Percentiles rank a stretch among this genome's conserved stretches.
phyloP scores from a whole-genome alignment of 257 asterid genomes.

The Echites panduratus region DNA sequence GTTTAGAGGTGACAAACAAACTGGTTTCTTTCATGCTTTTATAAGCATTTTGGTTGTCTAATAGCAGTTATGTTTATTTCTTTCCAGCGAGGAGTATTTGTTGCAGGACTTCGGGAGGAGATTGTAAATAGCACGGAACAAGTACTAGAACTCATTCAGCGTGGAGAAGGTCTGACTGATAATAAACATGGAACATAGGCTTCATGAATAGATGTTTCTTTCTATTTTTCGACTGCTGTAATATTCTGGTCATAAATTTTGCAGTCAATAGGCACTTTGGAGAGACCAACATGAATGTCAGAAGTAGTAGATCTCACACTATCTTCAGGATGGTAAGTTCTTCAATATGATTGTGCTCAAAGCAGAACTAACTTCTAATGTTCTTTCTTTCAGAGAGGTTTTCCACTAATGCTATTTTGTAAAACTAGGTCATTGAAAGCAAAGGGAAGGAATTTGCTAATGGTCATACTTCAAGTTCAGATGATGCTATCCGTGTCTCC shows the following conservation, averaged over 20 bases:
- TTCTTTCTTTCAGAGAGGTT: slow-evolving; percentile 9
- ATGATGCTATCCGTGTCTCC: slow-evolving; percentile 90
- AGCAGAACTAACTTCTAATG: slow-evolving; percentile 13
- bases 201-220: background rate
- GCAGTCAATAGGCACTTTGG: slow-evolving; percentile 98
- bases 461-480: slow-evolving; percentile 39
- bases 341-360: slow-evolving; percentile 13
- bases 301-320: slow-evolving; percentile 96
- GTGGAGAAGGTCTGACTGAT: slow-evolving; percentile 78
- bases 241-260: slow-evolving; percentile 11
- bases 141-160: slow-evolving; percentile 78
- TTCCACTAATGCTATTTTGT: slow-evolving; percentile 6
- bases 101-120: slow-evolving; percentile 96
- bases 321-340: slow-evolving; percentile 87
- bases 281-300: slow-evolving; percentile 95
- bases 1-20: slow-evolving; percentile 69
- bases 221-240: slow-evolving; percentile 4
- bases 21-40: slow-evolving; percentile 1
- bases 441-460: slow-evolving; percentile 48
- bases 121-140: slow-evolving; percentile 78
- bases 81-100: slow-evolving; percentile 91
- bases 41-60: slow-evolving; percentile 8
- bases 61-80: slow-evolving; percentile 17
- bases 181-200: slow-evolving; percentile 12
- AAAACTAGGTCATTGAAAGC: slow-evolving; percentile 87